These are phyloP conservation scores for Lodderomyces margitis DNA, from an alignment of 1,139 yeast genomes.

Conservation along the genomic window DNA sequence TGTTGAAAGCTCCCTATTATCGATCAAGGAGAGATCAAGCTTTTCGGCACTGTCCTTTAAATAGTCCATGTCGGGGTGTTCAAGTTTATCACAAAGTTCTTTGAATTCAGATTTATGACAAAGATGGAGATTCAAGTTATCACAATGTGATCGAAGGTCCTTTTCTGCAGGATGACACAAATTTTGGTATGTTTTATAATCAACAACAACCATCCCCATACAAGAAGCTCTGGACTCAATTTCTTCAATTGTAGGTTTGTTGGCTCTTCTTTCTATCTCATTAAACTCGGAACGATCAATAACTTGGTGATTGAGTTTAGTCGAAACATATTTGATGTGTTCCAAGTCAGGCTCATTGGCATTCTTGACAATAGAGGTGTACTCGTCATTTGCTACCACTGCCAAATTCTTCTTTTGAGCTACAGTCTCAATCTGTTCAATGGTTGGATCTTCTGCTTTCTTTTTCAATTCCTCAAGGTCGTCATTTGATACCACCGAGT, in stretches of 20 bases:
- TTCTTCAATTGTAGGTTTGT: slow-evolving; percentile 16
- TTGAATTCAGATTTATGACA: slow-evolving; percentile 21
- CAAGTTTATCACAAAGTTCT: slow-evolving; percentile 17
- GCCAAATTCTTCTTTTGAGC: slow-evolving; percentile 20
- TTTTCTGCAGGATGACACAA: slow-evolving; percentile 15
- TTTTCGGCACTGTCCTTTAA: slow-evolving; percentile 30
- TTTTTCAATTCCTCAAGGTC: slow-evolving; percentile 24
- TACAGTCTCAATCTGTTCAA: slow-evolving; percentile 24
- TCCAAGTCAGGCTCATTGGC: slow-evolving; percentile 25
- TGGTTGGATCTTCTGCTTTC: slow-evolving; percentile 27
- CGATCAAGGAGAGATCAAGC: slow-evolving; percentile 18
- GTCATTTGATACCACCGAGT: slow-evolving; percentile 25
- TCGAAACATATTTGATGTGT: slow-evolving; percentile 23
- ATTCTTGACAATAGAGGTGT: slow-evolving; percentile 8
- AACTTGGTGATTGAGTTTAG: slow-evolving; percentile 21
- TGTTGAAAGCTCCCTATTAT: slow-evolving; percentile 17
- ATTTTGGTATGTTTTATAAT: slow-evolving; percentile 17
- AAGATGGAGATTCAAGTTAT: slow-evolving; percentile 14
- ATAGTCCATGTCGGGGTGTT: slow-evolving; percentile 27
- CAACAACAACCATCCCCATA: slow-evolving; percentile 19
- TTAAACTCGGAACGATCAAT: slow-evolving; percentile 19
- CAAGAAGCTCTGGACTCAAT: slow-evolving; percentile 11
- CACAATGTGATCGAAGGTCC: slow-evolving; percentile 10
- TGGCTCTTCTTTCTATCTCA: slow-evolving; percentile 9
- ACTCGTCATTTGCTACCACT: slow-evolving; percentile 10